phyloP scores from a whole-genome alignment of 2,329 filamentous ascomycete genomes.

The Colletotrichum abscissum region DNA sequence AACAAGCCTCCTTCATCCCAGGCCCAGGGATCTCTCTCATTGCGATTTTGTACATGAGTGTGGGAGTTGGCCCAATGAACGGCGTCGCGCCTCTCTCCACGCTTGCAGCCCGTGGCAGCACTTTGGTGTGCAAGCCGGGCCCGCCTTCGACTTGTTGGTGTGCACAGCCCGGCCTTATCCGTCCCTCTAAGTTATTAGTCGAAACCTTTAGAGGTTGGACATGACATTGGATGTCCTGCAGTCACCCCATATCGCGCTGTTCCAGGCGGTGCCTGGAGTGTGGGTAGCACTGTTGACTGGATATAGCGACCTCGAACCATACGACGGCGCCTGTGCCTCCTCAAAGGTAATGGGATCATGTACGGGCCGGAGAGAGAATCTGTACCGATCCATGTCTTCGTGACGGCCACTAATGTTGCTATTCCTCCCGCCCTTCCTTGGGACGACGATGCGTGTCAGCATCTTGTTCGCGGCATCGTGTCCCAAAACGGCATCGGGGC shows the following conservation, averaged over 20 bases:
- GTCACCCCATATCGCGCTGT: background rate
- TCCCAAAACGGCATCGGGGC: slow-evolving; percentile 11
- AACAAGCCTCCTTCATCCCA: background rate
- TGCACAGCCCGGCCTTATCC: slow-evolving; percentile 34
- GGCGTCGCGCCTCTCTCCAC: slow-evolving; percentile 13
- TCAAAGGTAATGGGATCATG: slow-evolving; percentile 1
- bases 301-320: background rate
- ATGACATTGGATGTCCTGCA: slow-evolving; percentile 1
- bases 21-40: background rate
- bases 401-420: background rate
- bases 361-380: slow-evolving; percentile 20
- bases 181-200: slow-evolving; percentile 10
- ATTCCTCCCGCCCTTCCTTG: background rate
- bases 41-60: background rate
- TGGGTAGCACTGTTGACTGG: slow-evolving; percentile 15
- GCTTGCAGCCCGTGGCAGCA: slow-evolving; percentile 25
- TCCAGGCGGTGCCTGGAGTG: slow-evolving; percentile 19
- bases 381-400: background rate
- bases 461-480: slow-evolving; percentile 22
- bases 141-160: slow-evolving; percentile 18
- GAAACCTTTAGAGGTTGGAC: background rate
- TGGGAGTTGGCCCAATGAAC: slow-evolving; percentile 11
- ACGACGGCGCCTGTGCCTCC: slow-evolving; percentile 10
- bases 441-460: slow-evolving; percentile 20
- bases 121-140: background rate